Evolutionary conservation across 2,329 filamentous ascomycete genomes (phyloP), one percentile per base, ranked within the genome.

Genomic region (Fusarium mexicanum): DNA sequence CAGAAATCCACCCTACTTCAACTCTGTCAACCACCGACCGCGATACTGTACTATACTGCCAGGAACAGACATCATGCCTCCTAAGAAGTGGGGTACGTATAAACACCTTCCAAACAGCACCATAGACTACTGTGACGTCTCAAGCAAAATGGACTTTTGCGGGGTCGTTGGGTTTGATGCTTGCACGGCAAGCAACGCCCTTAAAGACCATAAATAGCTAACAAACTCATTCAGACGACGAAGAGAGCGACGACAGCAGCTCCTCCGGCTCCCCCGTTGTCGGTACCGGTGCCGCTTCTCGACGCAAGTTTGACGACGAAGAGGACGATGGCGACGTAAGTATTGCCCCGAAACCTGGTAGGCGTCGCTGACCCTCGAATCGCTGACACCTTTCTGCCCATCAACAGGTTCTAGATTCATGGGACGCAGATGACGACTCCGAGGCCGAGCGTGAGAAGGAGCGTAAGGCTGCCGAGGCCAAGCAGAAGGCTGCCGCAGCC

Each of bases 401-500:
- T 37, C n/a, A 53, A 22, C 74, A 98, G 92, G 94, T 98, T 65
- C 90, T 98, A 80, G 96, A 99, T 69, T 96, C 94, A 40, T 99
- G 96, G 96, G 95, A 98, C 80, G 96, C 94, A 67, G 95, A 94
- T 77, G 96, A 98, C 81, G 96, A 99, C 86, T 98, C 95, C 71
- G 96, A 99, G 80, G 96, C 92, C 78, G 96, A 99, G 87, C 93
- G 95, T 79, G 95, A 98, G 85, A 99, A 98, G 88, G 94, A 90
- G 35, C 93, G 93, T 84, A 96, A 96, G 86, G 94, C 92, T 58
- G 92, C 89, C 11, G 95, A 94, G 80, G 93, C 91, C 61, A 97
- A 97, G 84, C 94, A 93, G 67, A 97, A 97, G 85, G 95, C 94
- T 35, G 94, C 95, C 1, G 95, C 93, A 50, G 94, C 94, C 79